These are phyloP conservation scores for Aethionema arabicum DNA, from an alignment of 345 rosid species.

Conservation along the genomic window DNA sequence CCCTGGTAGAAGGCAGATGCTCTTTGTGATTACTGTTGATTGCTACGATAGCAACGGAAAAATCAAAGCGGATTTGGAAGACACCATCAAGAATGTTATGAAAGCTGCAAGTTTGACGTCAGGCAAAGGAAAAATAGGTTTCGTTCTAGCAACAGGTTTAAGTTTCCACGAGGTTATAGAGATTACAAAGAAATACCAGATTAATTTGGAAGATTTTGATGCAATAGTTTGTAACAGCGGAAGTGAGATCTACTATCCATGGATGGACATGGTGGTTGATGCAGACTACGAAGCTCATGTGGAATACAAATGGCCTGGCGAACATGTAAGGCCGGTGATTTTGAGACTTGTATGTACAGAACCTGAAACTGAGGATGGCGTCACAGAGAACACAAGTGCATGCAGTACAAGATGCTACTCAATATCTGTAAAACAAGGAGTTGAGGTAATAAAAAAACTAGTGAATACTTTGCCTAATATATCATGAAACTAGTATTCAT, in stretches of 20 bases:
- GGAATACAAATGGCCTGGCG: constrained; percentile 91
- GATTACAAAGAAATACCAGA: constrained; percentile 47
- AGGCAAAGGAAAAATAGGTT: constrained; percentile 55
- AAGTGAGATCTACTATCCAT: constrained; percentile 72
- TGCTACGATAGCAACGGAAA: constrained; percentile 52
- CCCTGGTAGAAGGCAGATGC: constrained; percentile 77
- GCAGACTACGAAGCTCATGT: constrained; percentile 68
- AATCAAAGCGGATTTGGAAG: constrained; percentile 43
- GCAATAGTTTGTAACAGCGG: constrained; percentile 88
- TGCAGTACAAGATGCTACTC: constrained; percentile 65
- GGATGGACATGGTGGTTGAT: constrained; percentile 75
- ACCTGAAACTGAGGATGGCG: constrained; percentile 51
- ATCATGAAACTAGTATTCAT: constrained; percentile 17
- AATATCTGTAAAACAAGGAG: constrained; percentile 62
- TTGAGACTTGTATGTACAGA: constrained; percentile 54
- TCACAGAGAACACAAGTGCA: constrained; percentile 44
- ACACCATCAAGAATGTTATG: constrained; percentile 58
- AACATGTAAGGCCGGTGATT: constrained; percentile 53
- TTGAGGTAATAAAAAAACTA: constrained; percentile 44
- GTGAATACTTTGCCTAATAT: constrained; percentile 5
- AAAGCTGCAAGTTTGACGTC: constrained; percentile 56
- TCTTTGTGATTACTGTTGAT: constrained; percentile 74
- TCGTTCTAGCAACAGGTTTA: constrained; percentile 64
- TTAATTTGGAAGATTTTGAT: constrained; percentile 74
- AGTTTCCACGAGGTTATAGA: constrained; percentile 57